Evolutionary conservation across 1,139 yeast species (phyloP).

Genomic region (Meyerozyma athensensis): DNA sequence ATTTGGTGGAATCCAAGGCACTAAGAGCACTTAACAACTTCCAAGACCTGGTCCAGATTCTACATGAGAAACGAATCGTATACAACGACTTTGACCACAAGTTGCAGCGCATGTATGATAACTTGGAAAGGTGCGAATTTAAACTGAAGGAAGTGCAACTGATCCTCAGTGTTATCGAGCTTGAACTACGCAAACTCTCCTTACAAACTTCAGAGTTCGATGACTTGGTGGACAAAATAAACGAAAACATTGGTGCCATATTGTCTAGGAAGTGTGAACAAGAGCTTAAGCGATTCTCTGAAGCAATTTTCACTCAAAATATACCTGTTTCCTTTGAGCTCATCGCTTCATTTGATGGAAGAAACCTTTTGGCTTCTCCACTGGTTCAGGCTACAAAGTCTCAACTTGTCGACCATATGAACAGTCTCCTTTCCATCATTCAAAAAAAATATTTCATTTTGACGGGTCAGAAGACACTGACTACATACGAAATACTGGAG

Average conservation of each 20-base stretch:
- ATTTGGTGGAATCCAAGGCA: slow-evolving; percentile 35
- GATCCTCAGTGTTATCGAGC: slow-evolving; percentile 32
- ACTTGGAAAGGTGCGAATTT: slow-evolving; percentile 28
- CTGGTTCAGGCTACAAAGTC: slow-evolving; percentile 20
- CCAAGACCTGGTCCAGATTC: slow-evolving; percentile 26
- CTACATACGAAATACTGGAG: slow-evolving; percentile 9
- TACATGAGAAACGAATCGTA: slow-evolving; percentile 29
- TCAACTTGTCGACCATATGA: slow-evolving; percentile 18
- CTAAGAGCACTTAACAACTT: slow-evolving; percentile 35
- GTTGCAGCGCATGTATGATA: slow-evolving; percentile 13
- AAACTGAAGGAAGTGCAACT: slow-evolving; percentile 12
- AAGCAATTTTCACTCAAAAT: too few species aligned
- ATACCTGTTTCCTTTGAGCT: slow-evolving; percentile 18
- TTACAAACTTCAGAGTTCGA: slow-evolving; percentile 39
- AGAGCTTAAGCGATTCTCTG: slow-evolving; percentile 5
- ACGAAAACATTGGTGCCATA: slow-evolving; percentile 30
- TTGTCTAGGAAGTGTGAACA: slow-evolving; percentile 30
- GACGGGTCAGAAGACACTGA: slow-evolving; percentile 4
- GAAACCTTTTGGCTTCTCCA: slow-evolving; percentile 36
- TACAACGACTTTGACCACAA: slow-evolving; percentile 21
- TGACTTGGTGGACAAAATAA: slow-evolving; percentile 35
- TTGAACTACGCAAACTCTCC: slow-evolving; percentile 34
- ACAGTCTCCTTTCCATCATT: slow-evolving; percentile 4
- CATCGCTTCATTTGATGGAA: slow-evolving; percentile 38
- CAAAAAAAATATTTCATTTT: slow-evolving; percentile 1